Evolutionary conservation across 345 rosid species (phyloP), one percentile per base, ranked within the genome.

Genomic region (Eucalyptus marginata): DNA sequence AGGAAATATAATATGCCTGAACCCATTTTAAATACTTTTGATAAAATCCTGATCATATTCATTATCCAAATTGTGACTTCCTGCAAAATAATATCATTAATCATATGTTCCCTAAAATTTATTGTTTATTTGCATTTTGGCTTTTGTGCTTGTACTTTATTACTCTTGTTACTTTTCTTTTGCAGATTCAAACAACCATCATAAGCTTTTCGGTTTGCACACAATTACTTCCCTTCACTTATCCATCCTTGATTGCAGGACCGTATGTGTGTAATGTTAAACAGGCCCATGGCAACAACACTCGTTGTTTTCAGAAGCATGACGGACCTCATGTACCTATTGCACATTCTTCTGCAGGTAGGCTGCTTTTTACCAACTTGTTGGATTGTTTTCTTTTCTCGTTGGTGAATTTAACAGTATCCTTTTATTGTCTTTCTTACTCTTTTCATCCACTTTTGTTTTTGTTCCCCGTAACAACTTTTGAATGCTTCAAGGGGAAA

Each of bases 281-380:
- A 94, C 66, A 86, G 90, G 95, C 87, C 93, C 7, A 62, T 91
- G 93, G 90, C 99, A 44, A 92, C 68, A 50, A 22, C 91, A 46
- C 86, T 96, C 54, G 94, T 95, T 88, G 89, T 86, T 88, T 88
- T 95, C 22, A 93, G 98, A 90, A 95, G 93, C 91, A 1, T 94
- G 86, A 95, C 95, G 15, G 99, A 97, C 93, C 66, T 93, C 89
- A 89, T 96, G 22, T 96, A 93, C 94, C 86, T 94, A 20, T 86
- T 95, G 47, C 92, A 96, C 94, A 96, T 97, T 80, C 92, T 96
- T 90, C 97, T 97, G 92, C 98, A 96, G 99, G 99, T 97, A 89
- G 46, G 81, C 81, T 52, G 84, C 58, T 62, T 85, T 46, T 90
- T 49, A 51, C 50, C 85, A 71, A 66, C 64, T 49, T 17, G 46